Evolutionary conservation across 1,284 basidiomycete species (phyloP), one percentile per base, ranked within the genome.

Genomic region (Moesziomyces parantarcticus): DNA sequence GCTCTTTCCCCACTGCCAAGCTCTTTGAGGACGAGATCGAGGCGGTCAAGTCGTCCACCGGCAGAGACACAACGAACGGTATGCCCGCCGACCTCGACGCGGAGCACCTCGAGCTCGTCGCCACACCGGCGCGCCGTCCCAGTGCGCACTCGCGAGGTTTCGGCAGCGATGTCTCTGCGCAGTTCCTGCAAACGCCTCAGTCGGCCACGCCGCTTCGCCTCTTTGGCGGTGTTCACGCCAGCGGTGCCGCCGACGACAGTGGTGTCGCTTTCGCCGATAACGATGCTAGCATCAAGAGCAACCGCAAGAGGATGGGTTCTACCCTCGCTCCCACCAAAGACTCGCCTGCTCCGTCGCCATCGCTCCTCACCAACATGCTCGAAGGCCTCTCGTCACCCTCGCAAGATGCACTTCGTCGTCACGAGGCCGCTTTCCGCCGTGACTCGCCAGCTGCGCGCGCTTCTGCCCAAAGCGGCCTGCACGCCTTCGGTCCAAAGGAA

Each of bases 401-500:
- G 10, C 63, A 66, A 22, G 59, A 62, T 49, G 62, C 68, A 1
- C 58, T 60, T 9, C 62, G 58, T 16, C 61, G 68, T 18, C 58
- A 62, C 29, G 68, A 65, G 49, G 57, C 56, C 8, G 60, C 62
- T 50, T 65, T 69, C 52, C 61, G 69, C 16, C 58, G 61, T 49
- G 64, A 74, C 48, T 65, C 71, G 16, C 58, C 71, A 21, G 61
- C 60, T 16, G 50, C 61, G 10, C 60, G 70, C 32, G 56, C 65
- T 29, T 39, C 55, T 1, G 46, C 20, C 20, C 50, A 53, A 18
- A 36, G 36, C n/a, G 26, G 51, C 2, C 34, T 57, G 21, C 59
- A 77, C 40, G 32, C 67, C 18, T 78, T 76, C 23, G 75, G 77
- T 13, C 75, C 66, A 20, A 73, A 66, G 40, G 72, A 75, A 52